Evolutionary conservation across 257 asterid species (phyloP).

Genomic region (Solanum lycopersicoides): DNA sequence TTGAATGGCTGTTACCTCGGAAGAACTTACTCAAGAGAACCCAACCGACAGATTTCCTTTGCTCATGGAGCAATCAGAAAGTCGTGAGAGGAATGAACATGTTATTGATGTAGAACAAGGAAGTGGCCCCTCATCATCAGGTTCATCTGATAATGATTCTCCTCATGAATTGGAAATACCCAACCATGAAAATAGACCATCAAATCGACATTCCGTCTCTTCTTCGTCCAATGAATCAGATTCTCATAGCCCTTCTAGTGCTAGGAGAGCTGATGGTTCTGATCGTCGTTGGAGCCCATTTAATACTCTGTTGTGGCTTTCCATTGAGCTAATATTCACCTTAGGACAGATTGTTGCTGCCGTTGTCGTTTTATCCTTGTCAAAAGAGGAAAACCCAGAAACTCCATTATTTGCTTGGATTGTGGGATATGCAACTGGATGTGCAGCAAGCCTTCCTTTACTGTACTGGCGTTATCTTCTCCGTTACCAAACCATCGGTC

Average conservation of each 20-base stretch:
- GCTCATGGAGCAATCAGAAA: conserved; percentile 31
- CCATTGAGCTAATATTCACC: conserved; percentile 27
- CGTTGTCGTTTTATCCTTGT: conserved; percentile 21
- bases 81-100: conserved; percentile 17
- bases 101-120: conserved; percentile 22
- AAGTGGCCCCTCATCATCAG: conserved; percentile 23
- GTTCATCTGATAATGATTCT: conserved; percentile 7
- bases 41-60: conserved; percentile 27
- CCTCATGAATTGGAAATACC: conserved; percentile 1
- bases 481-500: conserved; percentile 12
- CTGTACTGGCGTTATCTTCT: conserved; percentile 36
- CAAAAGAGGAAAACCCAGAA: conserved; percentile 30
- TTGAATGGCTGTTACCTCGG: conserved; percentile 27
- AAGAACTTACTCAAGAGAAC: conserved; percentile 14
- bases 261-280: conserved; percentile 26
- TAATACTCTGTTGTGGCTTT: conserved; percentile 23
- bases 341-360: conserved; percentile 33
- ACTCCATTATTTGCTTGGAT: conserved; percentile 42
- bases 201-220: conserved; percentile 8
- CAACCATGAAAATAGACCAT: conserved; percentile 9
- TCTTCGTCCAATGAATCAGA: conserved; percentile 9
- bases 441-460: conserved; percentile 31
- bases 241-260: conserved; percentile 7
- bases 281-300: conserved; percentile 37
- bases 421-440: conserved; percentile 36